These are phyloP conservation scores for Lablab purpureus DNA, from an alignment of 306 rosid genomes.

Conservation along the genomic window DNA sequence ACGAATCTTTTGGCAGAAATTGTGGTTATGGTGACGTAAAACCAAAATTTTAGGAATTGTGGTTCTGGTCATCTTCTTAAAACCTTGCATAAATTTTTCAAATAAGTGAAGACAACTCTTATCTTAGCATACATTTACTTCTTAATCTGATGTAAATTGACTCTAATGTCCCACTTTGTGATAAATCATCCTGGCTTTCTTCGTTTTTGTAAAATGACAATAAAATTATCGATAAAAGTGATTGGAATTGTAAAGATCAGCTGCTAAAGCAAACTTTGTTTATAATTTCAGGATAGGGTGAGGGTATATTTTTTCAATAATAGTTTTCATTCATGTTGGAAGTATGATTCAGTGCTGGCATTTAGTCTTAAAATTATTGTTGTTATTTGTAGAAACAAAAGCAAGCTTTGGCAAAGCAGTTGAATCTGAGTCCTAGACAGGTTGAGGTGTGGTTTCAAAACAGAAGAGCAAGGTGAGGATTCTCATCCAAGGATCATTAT, in stretches of 20 bases:
- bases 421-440: constrained; percentile 88
- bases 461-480: constrained; percentile 87
- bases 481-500: constrained; percentile 33
- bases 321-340: neutral
- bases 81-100: neutral
- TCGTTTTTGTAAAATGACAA: neutral
- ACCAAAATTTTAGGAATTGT: neutral
- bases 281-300: neutral
- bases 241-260: neutral
- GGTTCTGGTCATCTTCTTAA: neutral
- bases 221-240: neutral
- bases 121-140: neutral
- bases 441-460: constrained; percentile 99
- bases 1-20: neutral
- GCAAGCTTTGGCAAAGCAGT: constrained; percentile 81
- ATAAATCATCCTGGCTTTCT: neutral
- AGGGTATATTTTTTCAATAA: neutral
- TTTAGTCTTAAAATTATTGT: neutral
- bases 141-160: neutral
- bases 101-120: neutral
- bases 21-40: neutral
- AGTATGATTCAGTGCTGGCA: constrained; percentile 5
- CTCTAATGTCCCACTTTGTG: neutral
- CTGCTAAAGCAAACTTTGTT: neutral
- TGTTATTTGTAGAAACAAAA: constrained; percentile 74